Base-by-base conservation (phyloP, 2,329 filamentous ascomycete genomes). In the Scytalidium lignicola region DNA sequence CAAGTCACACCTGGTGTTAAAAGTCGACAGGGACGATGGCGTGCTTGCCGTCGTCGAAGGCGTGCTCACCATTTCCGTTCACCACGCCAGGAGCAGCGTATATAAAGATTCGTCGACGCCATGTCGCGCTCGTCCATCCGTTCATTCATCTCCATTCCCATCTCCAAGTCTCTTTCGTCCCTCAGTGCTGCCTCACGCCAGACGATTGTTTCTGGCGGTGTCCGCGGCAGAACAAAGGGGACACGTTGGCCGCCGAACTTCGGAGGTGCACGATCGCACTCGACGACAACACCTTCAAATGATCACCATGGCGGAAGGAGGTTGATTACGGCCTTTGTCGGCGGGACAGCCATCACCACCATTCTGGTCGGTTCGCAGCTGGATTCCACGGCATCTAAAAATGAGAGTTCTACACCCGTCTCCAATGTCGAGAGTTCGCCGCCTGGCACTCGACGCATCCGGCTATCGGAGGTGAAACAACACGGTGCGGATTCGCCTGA, bases 401-500 rank as follows among this genome's bases (percentile, higher is more conserved):
- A 37, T n/a, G 32, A 37, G 32, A 13, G n/a, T n/a, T 37, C 32
- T 9, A 37, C 32, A 13, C 32, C 32, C 32, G 7, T 37, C 15
- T 37, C 32, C 12, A 37, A n/a, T 5, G 32, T 37, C n/a, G 32
- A 37, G 32, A 17, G 32, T 13, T 37, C 32, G 6, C 32, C 32
- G 32, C 32, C 32, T 8, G 32, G 32, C 7, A 37, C 32, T 13
- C 32, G 32, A 5, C 6, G 15, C 15, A 41, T 49, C 23, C 71
- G 73, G 23, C 67, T 82, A 13, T 63, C 70, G 12, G 75, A 80
- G 48, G 63, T 82, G 43, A 74, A 72, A 43, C 66, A 74, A 45
- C 78, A 82, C 54, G 74, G 76, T n/a, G 67, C 69, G 17, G 69
- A 70, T 18, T 78, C 80, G 0, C 61, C 72, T 1, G 65, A 70